Evolutionary conservation across 192 early-diverging fungal species (phyloP), one percentile per base, ranked within the genome.

Genomic region (Chytriomyces hyalinus): DNA sequence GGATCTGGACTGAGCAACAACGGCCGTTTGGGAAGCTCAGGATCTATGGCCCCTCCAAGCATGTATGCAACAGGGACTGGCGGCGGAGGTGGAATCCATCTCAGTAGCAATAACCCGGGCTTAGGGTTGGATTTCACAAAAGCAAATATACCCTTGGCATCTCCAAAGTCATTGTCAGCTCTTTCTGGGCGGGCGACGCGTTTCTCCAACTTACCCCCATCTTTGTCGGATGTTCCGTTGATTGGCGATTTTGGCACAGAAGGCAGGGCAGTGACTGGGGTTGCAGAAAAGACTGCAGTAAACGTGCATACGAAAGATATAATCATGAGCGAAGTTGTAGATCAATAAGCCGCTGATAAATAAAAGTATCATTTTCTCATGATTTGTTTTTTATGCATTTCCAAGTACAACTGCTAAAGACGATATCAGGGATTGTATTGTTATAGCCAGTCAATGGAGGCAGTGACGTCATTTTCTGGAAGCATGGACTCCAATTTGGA

Each of bases 41-140:
- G 20, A 13, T 57, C 53, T 5, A n/a, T 57, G 36, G 36, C 36
- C 1, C 36, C 36, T 36, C 36, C 36, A 36, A 4, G 36, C 36
- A 36, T 36, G 36, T 36, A 36, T 36, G 36, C 0, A 36, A 36
- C 36, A 1, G 53, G 53, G 15, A 3, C 20, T 1, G 13, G 53
- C 20, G 53, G 20, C 4, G 53, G 0, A n/a, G 53, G 36, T 20
- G 20, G 53, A 13, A 13, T 20, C 13, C 3, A 0, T 57, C 20
- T 20, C 20, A 57, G 53, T 20, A 2, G 3, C 53, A 57, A n/a
- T 57, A n/a, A 13, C 20, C 36, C 10, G 13, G 68, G 68, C 3
- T 13, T 20, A 8, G 22, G 49, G 11, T 44, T 70, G 68, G 68
- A 70, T 15, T 70, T 70, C 26, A 20, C 49, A 13, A 70, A 70